phyloP scores from a whole-genome alignment of 495 filamentous ascomycete genomes.

The Tuber brumale region DNA sequence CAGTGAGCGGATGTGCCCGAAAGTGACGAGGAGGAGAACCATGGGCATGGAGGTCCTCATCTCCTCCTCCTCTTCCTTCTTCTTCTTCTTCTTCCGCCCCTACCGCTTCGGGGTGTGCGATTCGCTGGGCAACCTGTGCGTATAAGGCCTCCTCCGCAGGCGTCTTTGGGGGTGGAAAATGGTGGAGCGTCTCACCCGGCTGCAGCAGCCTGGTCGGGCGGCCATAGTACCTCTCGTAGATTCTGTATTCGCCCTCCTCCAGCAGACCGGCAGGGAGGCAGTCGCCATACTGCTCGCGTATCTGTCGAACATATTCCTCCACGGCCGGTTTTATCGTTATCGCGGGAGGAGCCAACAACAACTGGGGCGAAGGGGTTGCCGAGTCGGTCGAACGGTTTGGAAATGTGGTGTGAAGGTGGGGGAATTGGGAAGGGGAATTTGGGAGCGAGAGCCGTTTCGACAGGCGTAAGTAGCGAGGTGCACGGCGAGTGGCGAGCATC shows the following conservation, averaged over 20 bases:
- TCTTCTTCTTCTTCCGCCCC: conserved; percentile 38
- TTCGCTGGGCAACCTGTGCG: not conserved
- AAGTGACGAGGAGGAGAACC: conserved; percentile 38
- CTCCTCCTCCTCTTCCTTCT: conserved; percentile 33
- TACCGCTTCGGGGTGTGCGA: conserved; percentile 10
- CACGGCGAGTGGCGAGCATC: not conserved
- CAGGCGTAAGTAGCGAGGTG: not conserved
- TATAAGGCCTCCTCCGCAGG: not conserved
- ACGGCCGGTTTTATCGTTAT: conserved; percentile 30
- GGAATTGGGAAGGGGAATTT: not conserved
- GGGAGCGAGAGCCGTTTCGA: not conserved
- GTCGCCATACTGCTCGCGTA: conserved; percentile 69
- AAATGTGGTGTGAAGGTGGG: not conserved
- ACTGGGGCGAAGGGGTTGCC: not conserved
- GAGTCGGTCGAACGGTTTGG: not conserved
- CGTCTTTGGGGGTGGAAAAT: not conserved
- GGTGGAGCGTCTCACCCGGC: conserved; percentile 48
- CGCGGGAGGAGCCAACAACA: not conserved
- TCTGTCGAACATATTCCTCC: conserved; percentile 60
- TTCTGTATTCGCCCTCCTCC: conserved; percentile 58
- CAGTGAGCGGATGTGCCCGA: conserved; percentile 61
- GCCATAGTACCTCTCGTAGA: conserved; percentile 81
- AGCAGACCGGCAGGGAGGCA: conserved; percentile 68
- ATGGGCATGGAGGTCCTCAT: conserved; percentile 42
- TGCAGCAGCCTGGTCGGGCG: conserved; percentile 53